These are phyloP conservation scores for Sclerotiophoma versabilis DNA, from an alignment of 2,329 filamentous ascomycete species.

Conservation along the genomic window DNA sequence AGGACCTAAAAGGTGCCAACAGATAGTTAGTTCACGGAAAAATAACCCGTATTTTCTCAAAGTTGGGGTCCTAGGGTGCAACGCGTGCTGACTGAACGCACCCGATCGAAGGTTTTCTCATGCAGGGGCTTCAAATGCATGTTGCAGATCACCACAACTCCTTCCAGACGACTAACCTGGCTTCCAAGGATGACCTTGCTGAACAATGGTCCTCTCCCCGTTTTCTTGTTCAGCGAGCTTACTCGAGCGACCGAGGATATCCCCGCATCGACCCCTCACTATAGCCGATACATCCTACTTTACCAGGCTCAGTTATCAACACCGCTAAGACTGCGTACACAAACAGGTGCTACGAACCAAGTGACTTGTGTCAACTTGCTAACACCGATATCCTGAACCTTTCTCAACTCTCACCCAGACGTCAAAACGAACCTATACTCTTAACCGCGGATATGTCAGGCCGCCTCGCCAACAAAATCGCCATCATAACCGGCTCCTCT, in stretches of 20 bases:
- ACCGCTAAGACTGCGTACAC: not conserved
- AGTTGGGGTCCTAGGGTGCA: not conserved
- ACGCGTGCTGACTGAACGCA: not conserved
- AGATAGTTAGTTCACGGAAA: conserved; percentile 1
- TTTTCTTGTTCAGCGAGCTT: not conserved
- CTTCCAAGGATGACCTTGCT: not conserved
- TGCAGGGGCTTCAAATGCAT: not conserved
- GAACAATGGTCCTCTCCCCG: not conserved
- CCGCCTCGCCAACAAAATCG: conserved; percentile 39
- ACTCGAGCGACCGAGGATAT: conserved; percentile 14
- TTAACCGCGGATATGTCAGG: not conserved
- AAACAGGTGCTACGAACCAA: not conserved
- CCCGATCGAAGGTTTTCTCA: not conserved
- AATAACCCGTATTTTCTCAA: conserved; percentile 2
- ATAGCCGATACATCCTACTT: not conserved
- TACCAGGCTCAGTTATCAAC: not conserved
- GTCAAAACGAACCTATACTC: not conserved
- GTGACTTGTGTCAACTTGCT: not conserved
- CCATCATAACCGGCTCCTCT: conserved; percentile 45
- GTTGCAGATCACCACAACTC: not conserved
- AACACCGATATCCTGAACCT: not conserved
- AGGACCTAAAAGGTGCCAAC: conserved; percentile 9
- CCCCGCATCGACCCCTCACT: conserved; percentile 17
- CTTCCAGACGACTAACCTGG: not conserved
- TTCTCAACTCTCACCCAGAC: not conserved